A percentile compares a stretch with the other conserved stretches of the same genome.
phyloP scores from a whole-genome alignment of 345 rosid species.

The Populus nigra region DNA sequence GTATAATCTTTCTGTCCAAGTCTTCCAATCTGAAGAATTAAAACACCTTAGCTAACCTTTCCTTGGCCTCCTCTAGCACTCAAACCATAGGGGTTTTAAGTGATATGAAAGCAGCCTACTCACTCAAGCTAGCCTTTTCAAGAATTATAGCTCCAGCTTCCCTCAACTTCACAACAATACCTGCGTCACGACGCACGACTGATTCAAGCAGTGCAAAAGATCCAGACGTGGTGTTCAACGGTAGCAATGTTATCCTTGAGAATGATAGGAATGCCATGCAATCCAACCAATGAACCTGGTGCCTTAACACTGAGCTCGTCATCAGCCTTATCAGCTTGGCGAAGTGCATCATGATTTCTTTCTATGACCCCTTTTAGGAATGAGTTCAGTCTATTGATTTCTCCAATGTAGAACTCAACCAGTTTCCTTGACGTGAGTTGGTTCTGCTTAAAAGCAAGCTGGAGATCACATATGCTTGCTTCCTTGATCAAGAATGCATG shows the following conservation, averaged over 20 bases:
- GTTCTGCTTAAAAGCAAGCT: slow-evolving; percentile 46
- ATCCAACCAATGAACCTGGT: slow-evolving; percentile 14
- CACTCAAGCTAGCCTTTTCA: slow-evolving; percentile 74
- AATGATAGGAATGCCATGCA: slow-evolving; percentile 66
- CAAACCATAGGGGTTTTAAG: slow-evolving; percentile 38
- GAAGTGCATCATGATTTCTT: slow-evolving; percentile 61
- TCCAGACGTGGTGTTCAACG: slow-evolving; percentile 71
- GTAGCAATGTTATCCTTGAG: slow-evolving; percentile 69
- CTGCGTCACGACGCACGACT: slow-evolving; percentile 54
- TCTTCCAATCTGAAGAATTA: background rate
- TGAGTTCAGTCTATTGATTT: slow-evolving; percentile 48
- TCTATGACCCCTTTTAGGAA: slow-evolving; percentile 56
- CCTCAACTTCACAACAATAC: slow-evolving; percentile 53
- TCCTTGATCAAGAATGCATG: slow-evolving; percentile 37
- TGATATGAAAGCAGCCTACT: slow-evolving; percentile 33
- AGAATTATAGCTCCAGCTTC: slow-evolving; percentile 63
- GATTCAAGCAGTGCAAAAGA: slow-evolving; percentile 65
- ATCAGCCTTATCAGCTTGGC: slow-evolving; percentile 58
- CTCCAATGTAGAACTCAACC: slow-evolving; percentile 36
- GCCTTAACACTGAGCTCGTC: slow-evolving; percentile 34
- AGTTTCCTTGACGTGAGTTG: slow-evolving; percentile 57
- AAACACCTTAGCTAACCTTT: slow-evolving; percentile 36
- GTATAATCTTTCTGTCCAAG: background rate
- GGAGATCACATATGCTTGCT: slow-evolving; percentile 42
- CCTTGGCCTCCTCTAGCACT: slow-evolving; percentile 66